phyloP scores from a whole-genome alignment of 2,329 filamentous ascomycete species.

The Fusarium setosum region DNA sequence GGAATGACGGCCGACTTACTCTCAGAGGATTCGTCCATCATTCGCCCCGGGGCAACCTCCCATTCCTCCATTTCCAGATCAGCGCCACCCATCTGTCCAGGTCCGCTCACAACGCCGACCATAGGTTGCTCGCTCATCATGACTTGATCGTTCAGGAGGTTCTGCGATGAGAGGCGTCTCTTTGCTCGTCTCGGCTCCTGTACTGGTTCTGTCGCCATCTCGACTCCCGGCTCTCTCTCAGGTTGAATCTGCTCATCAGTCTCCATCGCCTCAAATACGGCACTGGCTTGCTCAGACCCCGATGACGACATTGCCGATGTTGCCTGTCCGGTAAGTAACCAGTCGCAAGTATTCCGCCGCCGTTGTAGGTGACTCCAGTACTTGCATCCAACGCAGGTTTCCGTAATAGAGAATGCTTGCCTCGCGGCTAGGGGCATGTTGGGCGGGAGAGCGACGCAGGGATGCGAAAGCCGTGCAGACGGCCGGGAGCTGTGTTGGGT shows the following conservation, averaged over 20 bases:
- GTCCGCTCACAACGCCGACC: neutral
- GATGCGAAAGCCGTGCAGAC: constrained; percentile 36
- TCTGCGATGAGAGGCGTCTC: neutral
- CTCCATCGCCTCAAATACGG: constrained; percentile 11
- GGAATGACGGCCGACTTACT: constrained; percentile 47
- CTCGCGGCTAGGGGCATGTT: constrained; percentile 29
- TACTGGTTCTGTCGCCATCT: neutral
- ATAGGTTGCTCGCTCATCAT: neutral
- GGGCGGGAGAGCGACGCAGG: constrained; percentile 44
- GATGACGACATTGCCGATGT: constrained; percentile 2
- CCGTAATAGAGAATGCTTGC: constrained; percentile 29
- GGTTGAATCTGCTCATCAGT: neutral
- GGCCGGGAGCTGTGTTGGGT: neutral
- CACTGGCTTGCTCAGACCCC: neutral
- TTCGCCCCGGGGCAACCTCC: constrained; percentile 58
- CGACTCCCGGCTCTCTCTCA: neutral
- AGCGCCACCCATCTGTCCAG: constrained; percentile 12
- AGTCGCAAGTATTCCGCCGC: constrained; percentile 42
- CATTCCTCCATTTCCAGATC: constrained; percentile 55
- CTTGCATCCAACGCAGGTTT: constrained; percentile 46
- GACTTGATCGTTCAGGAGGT: neutral
- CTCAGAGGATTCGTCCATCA: constrained; percentile 45
- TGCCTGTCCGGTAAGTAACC: constrained; percentile 11
- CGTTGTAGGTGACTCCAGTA: constrained; percentile 44
- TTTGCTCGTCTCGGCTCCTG: neutral